Evolutionary conservation across 148 eudicot species (phyloP).

Genomic region (Simmondsia chinensis): DNA sequence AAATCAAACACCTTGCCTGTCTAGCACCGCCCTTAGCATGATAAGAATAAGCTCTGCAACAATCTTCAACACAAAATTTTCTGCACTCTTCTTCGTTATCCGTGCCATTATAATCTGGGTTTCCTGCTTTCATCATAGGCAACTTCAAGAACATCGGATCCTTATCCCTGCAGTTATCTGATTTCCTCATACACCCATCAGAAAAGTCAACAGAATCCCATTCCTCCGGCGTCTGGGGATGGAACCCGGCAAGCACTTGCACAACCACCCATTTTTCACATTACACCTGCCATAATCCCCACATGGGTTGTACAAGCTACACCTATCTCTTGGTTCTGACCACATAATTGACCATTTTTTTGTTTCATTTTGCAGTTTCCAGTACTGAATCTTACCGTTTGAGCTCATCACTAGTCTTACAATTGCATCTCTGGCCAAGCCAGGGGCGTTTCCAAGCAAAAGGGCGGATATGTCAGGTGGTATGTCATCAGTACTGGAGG

Average conservation of each 20-base stretch:
- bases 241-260: slow-evolving; percentile 21
- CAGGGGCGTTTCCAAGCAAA: not conserved
- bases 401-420: slow-evolving; percentile 14
- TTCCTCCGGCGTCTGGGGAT: not conserved
- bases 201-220: slow-evolving; percentile 3
- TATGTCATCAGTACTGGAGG: not conserved
- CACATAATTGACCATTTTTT: slow-evolving; percentile 7
- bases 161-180: not conserved
- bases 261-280: slow-evolving; percentile 3
- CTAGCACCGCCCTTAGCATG: not conserved
- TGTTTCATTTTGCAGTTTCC: slow-evolving; percentile 1
- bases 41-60: slow-evolving; percentile 23
- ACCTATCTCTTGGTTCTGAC: slow-evolving; percentile 18
- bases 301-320: slow-evolving; percentile 5
- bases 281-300: slow-evolving; percentile 12
- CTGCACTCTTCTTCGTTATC: not conserved
- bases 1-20: slow-evolving; percentile 10
- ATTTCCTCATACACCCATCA: slow-evolving; percentile 4
- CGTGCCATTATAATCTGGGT: not conserved
- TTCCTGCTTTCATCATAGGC: slow-evolving; percentile 13
- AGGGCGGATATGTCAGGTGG: not conserved
- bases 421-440: not conserved
- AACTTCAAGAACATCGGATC: slow-evolving; percentile 9
- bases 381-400: slow-evolving; percentile 25
- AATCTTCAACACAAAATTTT: not conserved